Conservation (phyloP, 768 basidiomycete genomes). For the Hebeloma cylindrosporum region DNA sequence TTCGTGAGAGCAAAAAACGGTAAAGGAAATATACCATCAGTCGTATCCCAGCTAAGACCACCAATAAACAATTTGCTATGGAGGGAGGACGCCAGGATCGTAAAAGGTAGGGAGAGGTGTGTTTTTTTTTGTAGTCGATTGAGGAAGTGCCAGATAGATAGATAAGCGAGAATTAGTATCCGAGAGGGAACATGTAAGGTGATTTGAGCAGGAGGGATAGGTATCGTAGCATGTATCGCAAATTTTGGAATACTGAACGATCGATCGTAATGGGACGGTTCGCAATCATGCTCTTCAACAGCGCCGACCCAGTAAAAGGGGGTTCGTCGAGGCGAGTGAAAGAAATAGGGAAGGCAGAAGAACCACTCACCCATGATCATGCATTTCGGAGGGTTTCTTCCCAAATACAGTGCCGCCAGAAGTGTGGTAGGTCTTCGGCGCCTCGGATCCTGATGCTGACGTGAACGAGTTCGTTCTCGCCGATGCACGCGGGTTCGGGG, state of each 20-base stretch:
- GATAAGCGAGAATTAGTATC: conserved; percentile 4
- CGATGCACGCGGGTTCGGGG: conserved; percentile 25
- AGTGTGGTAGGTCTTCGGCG: conserved; percentile 27
- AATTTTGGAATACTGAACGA: no score
- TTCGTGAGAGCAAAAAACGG: no score
- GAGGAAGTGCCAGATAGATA: conserved; percentile 2
- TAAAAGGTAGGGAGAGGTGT: conserved; percentile 12
- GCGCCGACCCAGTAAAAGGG: no score
- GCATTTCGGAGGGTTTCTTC: conserved; percentile 71
- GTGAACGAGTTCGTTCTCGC: conserved; percentile 19
- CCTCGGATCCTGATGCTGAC: conserved; percentile 34
- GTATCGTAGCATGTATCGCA: conserved; percentile 6
- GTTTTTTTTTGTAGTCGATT: not conserved
- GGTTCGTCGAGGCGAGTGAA: no score
- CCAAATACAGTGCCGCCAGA: conserved; percentile 45
- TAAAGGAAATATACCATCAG: conserved; percentile 66
- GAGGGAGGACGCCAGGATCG: conserved; percentile 8
- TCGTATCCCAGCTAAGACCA: conserved; percentile 89
- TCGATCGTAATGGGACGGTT: no score
- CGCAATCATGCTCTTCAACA: no score
- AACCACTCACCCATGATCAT: conserved; percentile 83
- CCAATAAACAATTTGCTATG: conserved; percentile 89
- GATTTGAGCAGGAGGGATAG: conserved; percentile 23
- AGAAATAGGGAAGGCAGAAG: conserved; percentile 18
- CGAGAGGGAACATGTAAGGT: conserved; percentile 18